Percentiles rank a stretch among this genome's conserved stretches.
Evolutionary conservation across 495 filamentous ascomycete genomes (phyloP).

Genomic region (Beverwykella pulmonaria): DNA sequence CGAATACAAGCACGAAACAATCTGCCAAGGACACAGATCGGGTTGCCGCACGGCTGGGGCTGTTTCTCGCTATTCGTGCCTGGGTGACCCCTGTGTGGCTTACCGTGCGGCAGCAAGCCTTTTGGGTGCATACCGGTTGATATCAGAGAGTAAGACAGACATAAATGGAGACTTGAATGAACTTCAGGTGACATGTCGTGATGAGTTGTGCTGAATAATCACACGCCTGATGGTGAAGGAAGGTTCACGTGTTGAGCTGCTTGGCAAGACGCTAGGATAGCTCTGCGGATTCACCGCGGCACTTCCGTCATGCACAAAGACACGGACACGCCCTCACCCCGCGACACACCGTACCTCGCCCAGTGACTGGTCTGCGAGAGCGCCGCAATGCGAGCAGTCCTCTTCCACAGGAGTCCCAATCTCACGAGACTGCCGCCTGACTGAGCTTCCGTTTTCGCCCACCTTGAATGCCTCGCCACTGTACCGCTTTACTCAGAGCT

Average conservation of each 20-base stretch:
- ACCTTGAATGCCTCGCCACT: neutral
- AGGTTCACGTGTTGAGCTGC: neutral
- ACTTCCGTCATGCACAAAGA: conserved; percentile 1
- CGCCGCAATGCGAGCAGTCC: conserved; percentile 29
- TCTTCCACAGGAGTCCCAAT: conserved; percentile 23
- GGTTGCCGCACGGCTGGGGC: neutral
- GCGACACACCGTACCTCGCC: neutral
- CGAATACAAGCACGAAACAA: no score
- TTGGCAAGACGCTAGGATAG: neutral
- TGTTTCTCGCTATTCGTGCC: neutral
- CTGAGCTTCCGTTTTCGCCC: conserved; percentile 5
- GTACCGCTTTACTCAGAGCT: neutral
- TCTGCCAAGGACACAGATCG: neutral
- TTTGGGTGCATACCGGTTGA: neutral
- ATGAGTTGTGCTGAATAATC: neutral
- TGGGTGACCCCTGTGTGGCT: conserved; percentile 3
- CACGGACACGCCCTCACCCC: neutral
- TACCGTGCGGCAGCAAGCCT: neutral
- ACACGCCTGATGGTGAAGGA: neutral
- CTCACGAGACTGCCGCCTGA: conserved; percentile 30
- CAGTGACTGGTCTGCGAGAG: conserved; percentile 7
- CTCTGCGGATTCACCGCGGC: neutral
- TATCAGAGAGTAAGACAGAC: neutral
- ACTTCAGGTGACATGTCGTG: no score
- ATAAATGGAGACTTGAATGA: no score